These are phyloP conservation scores for Lipomyces mesembrius DNA, from an alignment of 805 yeast genomes.

Conservation along the genomic window DNA sequence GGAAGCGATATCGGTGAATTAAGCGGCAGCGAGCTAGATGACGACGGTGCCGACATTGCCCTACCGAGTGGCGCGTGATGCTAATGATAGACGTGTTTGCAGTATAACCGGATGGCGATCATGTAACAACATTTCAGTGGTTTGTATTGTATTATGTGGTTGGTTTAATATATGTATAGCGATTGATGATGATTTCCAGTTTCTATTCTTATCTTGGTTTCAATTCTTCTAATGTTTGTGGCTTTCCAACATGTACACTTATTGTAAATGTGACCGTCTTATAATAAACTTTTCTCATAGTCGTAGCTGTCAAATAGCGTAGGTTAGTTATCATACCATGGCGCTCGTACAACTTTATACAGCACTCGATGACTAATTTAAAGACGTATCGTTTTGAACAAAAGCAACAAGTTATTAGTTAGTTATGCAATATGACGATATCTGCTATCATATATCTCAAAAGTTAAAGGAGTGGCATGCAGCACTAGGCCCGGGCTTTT, in stretches of 20 bases:
- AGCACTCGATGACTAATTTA: too few relatives aligned
- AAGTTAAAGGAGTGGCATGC: too few relatives aligned
- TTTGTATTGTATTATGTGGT: background rate
- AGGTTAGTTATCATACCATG: too few relatives aligned
- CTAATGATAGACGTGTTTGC: background rate
- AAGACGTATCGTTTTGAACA: too few relatives aligned
- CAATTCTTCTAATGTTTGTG: background rate
- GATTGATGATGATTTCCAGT: background rate
- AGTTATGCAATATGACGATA: too few relatives aligned
- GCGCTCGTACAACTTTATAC: too few relatives aligned
- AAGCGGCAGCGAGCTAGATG: slow-evolving; percentile 24
- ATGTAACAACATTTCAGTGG: background rate
- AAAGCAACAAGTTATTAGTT: too few relatives aligned
- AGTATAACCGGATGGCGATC: background rate
- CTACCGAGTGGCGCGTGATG: background rate
- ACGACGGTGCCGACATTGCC: slow-evolving; percentile 3
- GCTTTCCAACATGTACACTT: background rate
- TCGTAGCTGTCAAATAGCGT: background rate
- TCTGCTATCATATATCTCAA: too few relatives aligned
- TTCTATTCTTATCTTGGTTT: background rate
- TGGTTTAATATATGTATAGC: background rate
- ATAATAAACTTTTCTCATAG: background rate
- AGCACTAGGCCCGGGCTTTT: too few relatives aligned
- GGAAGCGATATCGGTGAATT: slow-evolving; percentile 19
- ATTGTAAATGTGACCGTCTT: background rate